Percentiles rank a stretch among this genome's conserved stretches.
These are phyloP conservation scores for Echites panduratus DNA, from an alignment of 257 asterid species.

Conservation along the genomic window DNA sequence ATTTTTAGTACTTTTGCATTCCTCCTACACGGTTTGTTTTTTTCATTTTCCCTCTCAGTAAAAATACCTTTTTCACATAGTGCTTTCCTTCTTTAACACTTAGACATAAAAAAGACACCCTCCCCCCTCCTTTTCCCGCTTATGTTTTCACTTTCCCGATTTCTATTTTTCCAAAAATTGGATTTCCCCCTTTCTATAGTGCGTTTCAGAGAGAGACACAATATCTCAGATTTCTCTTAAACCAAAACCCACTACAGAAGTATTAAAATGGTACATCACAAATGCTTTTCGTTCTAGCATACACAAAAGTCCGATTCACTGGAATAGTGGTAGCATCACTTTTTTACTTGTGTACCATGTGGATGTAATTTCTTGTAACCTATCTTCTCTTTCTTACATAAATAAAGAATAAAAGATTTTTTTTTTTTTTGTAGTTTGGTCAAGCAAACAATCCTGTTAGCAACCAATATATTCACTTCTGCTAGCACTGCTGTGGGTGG, in stretches of 20 bases:
- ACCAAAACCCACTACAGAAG: constrained; percentile 26
- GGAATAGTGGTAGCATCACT: constrained; percentile 2
- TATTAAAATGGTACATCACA: constrained; percentile 18
- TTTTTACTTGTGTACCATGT: constrained; percentile 1
- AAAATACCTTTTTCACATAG: too few species aligned
- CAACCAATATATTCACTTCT: constrained; percentile 36
- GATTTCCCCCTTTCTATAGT: too few species aligned
- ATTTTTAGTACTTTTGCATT: too few species aligned
- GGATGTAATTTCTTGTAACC: not conserved
- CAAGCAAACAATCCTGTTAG: constrained; percentile 39
- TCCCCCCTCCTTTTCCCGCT: too few species aligned
- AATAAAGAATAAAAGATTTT: not conserved
- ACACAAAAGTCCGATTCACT: constrained; percentile 19
- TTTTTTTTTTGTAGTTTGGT: constrained; percentile 38
- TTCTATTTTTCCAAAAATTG: too few species aligned
- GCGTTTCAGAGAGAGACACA: constrained; percentile 16
- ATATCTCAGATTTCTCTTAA: constrained; percentile 51
- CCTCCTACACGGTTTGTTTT: too few species aligned
- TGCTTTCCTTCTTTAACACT: too few species aligned
- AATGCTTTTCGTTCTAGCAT: constrained; percentile 29
- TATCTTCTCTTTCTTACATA: not conserved
- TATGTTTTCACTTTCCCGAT: too few species aligned
- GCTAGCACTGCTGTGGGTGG: constrained; percentile 25
- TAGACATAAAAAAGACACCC: too few species aligned
- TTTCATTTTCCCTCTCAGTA: too few species aligned